phyloP scores from a whole-genome alignment of 116 monocot species.

The Iris pallida region DNA sequence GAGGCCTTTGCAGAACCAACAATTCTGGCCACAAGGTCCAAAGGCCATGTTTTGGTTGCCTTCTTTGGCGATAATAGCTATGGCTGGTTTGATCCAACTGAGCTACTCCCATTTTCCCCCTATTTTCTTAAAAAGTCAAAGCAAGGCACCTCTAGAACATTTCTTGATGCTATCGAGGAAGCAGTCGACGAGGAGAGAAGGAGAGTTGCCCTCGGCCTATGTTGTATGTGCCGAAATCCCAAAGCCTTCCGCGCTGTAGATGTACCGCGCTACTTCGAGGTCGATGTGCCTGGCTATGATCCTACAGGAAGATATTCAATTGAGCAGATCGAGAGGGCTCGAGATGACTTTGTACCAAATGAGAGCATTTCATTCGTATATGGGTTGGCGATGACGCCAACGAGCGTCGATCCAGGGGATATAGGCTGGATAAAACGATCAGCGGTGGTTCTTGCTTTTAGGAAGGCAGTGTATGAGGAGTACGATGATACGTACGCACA shows the following conservation, averaged over 20 bases:
- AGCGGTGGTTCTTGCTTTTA: constrained; percentile 35
- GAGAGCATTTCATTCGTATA: constrained; percentile 29
- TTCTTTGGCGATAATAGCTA: constrained; percentile 91
- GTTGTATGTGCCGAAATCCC: constrained; percentile 46
- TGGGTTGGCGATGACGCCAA: constrained; percentile 17
- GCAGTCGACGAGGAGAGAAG: constrained; percentile 52
- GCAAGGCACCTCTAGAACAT: constrained; percentile 36
- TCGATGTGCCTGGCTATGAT: constrained; percentile 58
- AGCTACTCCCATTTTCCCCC: constrained; percentile 63
- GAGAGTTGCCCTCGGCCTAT: constrained; percentile 44
- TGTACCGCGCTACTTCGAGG: constrained; percentile 27
- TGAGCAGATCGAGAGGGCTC: constrained; percentile 39
- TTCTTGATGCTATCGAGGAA: constrained; percentile 70
- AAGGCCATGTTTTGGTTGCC: constrained; percentile 63
- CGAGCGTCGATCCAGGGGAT: neutral
- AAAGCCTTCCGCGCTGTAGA: constrained; percentile 18
- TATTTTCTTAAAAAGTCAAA: constrained; percentile 49
- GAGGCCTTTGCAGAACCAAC: constrained; percentile 43
- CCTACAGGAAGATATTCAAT: constrained; percentile 39
- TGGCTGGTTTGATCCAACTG: constrained; percentile 74
- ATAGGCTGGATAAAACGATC: constrained; percentile 21
- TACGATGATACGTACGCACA: constrained; percentile 74
- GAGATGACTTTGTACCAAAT: constrained; percentile 39
- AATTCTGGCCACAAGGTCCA: constrained; percentile 37
- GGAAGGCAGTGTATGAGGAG: constrained; percentile 55